Evolutionary conservation across 208 protist genomes (phyloP), one percentile per base, ranked within the genome.

Genomic region (Lotmaria passim): DNA sequence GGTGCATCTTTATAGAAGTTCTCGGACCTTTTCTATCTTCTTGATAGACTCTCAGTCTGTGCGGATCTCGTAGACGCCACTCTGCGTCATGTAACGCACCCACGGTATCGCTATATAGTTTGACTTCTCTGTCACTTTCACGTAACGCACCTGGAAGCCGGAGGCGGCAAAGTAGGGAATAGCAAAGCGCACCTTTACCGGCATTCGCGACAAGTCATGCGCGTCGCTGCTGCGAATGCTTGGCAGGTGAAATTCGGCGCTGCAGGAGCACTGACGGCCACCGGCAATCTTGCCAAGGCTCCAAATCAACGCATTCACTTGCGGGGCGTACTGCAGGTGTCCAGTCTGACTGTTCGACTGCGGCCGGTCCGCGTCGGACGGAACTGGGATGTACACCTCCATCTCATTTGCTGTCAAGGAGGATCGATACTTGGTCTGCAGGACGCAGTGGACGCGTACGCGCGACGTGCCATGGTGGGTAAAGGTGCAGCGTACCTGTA

Each of bases 31-130:
- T 1, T 2, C 36, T 53, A 41, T 64, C 50, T 26, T 12, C 21
- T 62, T 61, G 21, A 43, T 88, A 94, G n/a, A n/a, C n/a, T n/a
- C n/a, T n/a, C n/a, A n/a, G 52, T 91, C 72, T 5, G 83, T 98
- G 11, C 98, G 89, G 17, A 99, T 74, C 69, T 98, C 89, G 75
- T 99, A 99, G 50, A 98, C 94, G 7, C 98, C 98, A 72, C 93
- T 98, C 78, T 97, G 85, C 19, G 98, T 99, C 19, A 99, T 90
- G 83, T 99, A 99, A n/a, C 99, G 89, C 48, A 99, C 98, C 99
- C 98, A 99, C 36, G 98, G 98, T 19, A 98, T 76, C 6, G 98
- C 96, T 71, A 97, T 80, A 73, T 99, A 99, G 72, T 97, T 96
- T 28, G 82, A 94, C 76, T 98, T 96, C 85, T 99, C 99, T 28